Evolutionary conservation across 805 yeast species (phyloP), one percentile per base, ranked within the genome.

Genomic region (Clavispora vitiphila): DNA sequence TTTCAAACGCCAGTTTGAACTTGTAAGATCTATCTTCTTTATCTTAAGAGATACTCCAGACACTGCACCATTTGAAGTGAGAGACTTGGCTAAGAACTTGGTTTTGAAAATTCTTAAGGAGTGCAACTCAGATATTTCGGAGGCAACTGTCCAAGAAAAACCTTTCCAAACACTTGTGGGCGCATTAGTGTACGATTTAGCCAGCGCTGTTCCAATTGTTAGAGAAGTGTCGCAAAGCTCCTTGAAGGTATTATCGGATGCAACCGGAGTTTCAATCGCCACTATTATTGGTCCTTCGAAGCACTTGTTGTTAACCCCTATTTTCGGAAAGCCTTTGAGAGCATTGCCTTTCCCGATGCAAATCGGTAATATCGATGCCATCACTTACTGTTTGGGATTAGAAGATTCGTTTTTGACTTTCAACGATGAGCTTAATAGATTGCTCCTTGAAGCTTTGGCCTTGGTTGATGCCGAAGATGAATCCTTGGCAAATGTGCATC

Each of bases 261-360:
- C 84, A 0, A 81, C 95, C 0, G 68, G 69, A 2, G 81, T 82
- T 11, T 77, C 95, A 1, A 72, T 87, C 35, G 76, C 91, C 1
- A 77, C 81, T 1, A 76, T 95, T 53, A 81, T 95, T 62, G 78
- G 81, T 4, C 90, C 91, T 15, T 90, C 95, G 40, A 87, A 89
- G 53, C 82, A 80, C 37, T 78, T 90, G 20, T 67, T 95, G 22
- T 65, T 93, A 36, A 86, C 95, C 0, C 98, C 99, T 6, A 93
- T 93, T 18, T 95, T 93, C 69, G 96, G 96, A 3, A 93, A 93
- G 58, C 99, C 99, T 0, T 65, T 93, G 43, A 74, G 99, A 48
- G 99, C 99, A 0, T 71, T 93, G 47, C 99, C 99, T 0, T 93
- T 95, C 67, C 93, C 96, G 4, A 93, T 91, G 96, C 99, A 95